These are phyloP conservation scores for Penicillium waksmanii DNA, from an alignment of 495 filamentous ascomycete genomes.

Conservation along the genomic window DNA sequence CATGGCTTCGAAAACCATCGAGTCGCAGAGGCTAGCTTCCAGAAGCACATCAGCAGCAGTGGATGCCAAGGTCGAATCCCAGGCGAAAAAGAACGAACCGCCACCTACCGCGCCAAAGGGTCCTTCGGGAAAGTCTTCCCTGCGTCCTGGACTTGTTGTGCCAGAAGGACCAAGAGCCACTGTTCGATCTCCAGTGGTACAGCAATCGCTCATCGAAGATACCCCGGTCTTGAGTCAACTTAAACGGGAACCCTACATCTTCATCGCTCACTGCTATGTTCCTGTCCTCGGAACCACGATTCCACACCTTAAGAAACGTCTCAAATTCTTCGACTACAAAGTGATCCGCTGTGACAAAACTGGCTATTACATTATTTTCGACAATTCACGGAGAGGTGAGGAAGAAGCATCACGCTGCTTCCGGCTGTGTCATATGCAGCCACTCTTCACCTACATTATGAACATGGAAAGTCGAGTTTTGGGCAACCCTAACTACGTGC, in stretches of 20 bases:
- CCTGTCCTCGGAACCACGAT: slow-evolving; percentile 85
- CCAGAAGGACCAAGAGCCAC: slow-evolving; percentile 52
- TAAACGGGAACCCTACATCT: slow-evolving; percentile 87
- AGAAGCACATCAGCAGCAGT: slow-evolving; percentile 23
- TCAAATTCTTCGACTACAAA: slow-evolving; percentile 76
- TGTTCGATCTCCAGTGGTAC: slow-evolving; percentile 46
- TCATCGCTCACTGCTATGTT: slow-evolving; percentile 81
- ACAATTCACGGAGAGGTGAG: slow-evolving; percentile 72
- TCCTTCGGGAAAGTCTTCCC: slow-evolving; percentile 67
- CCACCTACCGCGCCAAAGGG: slow-evolving; percentile 86
- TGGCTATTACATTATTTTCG: slow-evolving; percentile 91
- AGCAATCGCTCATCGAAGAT: slow-evolving; percentile 56
- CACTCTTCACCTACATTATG: slow-evolving; percentile 92
- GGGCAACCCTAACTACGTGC: slow-evolving; percentile 68
- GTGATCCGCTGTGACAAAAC: slow-evolving; percentile 78
- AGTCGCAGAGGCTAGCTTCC: slow-evolving; percentile 61
- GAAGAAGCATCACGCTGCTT: slow-evolving; percentile 79
- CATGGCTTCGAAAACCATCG: slow-evolving; percentile 70
- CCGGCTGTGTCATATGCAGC: slow-evolving; percentile 68
- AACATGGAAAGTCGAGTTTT: slow-evolving; percentile 80
- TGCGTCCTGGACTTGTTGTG: slow-evolving; percentile 41
- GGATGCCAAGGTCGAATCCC: slow-evolving; percentile 34
- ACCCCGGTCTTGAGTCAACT: slow-evolving; percentile 66
- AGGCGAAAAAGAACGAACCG: slow-evolving; percentile 57
- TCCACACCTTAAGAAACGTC: slow-evolving; percentile 80